A percentile compares a stretch with the other conserved stretches of the same genome.
Conservation (phyloP, 2,329 filamentous ascomycete species). For the Sclerotinia spermophila region DNA sequence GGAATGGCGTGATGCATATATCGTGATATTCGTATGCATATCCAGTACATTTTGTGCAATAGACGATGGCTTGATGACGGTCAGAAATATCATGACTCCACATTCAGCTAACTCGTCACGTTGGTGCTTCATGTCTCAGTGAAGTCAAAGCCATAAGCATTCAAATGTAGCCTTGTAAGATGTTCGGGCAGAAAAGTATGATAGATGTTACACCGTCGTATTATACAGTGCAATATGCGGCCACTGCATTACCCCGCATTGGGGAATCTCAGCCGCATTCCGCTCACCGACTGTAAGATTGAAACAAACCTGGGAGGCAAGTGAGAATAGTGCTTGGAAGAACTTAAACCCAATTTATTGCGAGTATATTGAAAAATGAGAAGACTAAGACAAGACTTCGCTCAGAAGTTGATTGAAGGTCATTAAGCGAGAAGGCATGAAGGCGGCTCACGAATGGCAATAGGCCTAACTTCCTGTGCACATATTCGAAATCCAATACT, state of each 20-base stretch:
- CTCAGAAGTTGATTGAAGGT: not conserved
- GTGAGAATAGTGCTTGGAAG: not conserved
- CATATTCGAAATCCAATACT: not conserved
- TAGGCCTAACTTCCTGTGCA: not conserved
- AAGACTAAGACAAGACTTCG: not conserved
- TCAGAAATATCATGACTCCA: not conserved
- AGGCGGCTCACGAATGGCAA: not conserved
- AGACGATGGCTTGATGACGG: constrained; percentile 4
- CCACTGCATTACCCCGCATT: constrained; percentile 8
- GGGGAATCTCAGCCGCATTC: constrained; percentile 1
- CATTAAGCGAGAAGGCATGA: not conserved
- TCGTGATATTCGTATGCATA: constrained; percentile 5
- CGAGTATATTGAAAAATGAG: too few species aligned
- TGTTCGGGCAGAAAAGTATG: not conserved
- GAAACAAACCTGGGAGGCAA: not conserved
- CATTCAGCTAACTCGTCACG: not conserved
- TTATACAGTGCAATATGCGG: not conserved
- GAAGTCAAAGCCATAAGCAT: constrained; percentile 10
- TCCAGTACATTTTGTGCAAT: not conserved
- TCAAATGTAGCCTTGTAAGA: constrained; percentile 1
- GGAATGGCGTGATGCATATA: not conserved
- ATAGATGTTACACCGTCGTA: not conserved
- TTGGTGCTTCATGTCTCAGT: not conserved
- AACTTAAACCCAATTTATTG: not conserved
- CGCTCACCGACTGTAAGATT: not conserved